Base-by-base conservation (phyloP, 345 rosid genomes). In the Boechera stricta region DNA sequence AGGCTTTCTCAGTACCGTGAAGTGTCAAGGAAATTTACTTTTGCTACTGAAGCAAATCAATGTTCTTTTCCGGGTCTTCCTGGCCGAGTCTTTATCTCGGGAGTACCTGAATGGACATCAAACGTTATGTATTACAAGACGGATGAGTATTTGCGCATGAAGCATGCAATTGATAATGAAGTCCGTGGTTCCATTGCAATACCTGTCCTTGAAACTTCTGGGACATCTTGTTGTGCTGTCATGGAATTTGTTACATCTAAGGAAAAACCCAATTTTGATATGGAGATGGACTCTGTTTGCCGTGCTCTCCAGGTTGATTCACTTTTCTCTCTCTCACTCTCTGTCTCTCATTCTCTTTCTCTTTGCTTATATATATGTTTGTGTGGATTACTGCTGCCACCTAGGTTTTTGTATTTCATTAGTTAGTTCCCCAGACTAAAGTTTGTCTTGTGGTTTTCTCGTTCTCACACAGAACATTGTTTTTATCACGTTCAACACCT, bases 31-130 rank as follows among this genome's bases (percentile, higher is more conserved):
- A 76, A 82, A 36, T 92, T 72, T 82, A 86, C 84, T 16, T 95
- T 95, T 80, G 79, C 99, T 29, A 80, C 91, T 11, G 92, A 92
- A 69, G 71, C 33, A 44, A 89, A 87, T 71, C 83, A 87, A 3
- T 83, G 87, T 18, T 80, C 83, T 49, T 83, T 83, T 6, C 88
- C 54, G 0, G 99, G 99, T 64, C 96, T 92, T 62, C 98, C 99
- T 70, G 99, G 99, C 59, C 89, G 99, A 58, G 98, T 95, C 21
- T 95, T 89, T 79, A 80, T 65, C 44, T 92, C 98, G 8, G 89
- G 87, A 79, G 86, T 89, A 80, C 96, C 92, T 0, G 98, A 92
- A 66, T 92, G 99, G 99, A 92, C 98, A 71, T 95, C 99, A 13
- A 87, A 86, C 77, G 82, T 95, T 35, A 77, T 29, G 47, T 85